Base-by-base conservation (phyloP, 2,329 filamentous ascomycete species). In the Colletotrichum karsti region DNA sequence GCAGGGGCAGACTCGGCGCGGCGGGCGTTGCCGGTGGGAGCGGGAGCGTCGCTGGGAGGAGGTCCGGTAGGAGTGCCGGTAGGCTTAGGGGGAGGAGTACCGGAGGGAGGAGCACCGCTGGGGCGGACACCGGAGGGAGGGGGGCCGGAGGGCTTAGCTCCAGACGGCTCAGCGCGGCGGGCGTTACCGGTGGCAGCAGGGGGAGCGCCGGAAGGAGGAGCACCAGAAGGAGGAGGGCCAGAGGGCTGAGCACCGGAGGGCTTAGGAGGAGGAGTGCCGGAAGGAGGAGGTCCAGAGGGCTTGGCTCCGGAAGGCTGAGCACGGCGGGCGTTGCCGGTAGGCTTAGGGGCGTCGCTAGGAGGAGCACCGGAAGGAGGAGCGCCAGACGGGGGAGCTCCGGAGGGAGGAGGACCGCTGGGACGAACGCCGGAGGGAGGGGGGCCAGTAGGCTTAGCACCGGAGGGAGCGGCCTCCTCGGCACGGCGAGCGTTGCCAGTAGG, bases 111-210 rank as follows among this genome's bases (percentile, higher is more conserved):
- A n/a, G 54, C 30, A 7, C 61, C 53, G 18, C 26, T 51, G 10
- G 53, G 61, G 8, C 13, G 20, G 10, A 18, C 39, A 26, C 57
- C 57, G 22, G 35, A 26, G 26, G 60, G 60, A 8, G 41, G 51
- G n/a, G 51, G 44, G 6, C 60, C 60, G n/a, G 60, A 63, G 13
- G 60, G 60, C 30, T 50, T 26, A 5, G 50, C n/a, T 15, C 59
- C 59, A 20, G 48, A 33, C 12, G 48, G 58, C 35, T 42, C 22
- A 56, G 50, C 50, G 22, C 50, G 22, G 30, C 30, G 42, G 20
- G 41, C 39, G 9, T 20, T 28, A 7, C 56, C 39, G 5, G 55
- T 28, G 33, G 55, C 37, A 41, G 37, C 37, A 7, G 37, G 37
- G n/a, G 37, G n/a, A 18, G 37, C 37, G 10, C 42, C 18, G 20